phyloP scores from a whole-genome alignment of 2,329 filamentous ascomycete species.

The Phaeosphaeriaceae sp. region DNA sequence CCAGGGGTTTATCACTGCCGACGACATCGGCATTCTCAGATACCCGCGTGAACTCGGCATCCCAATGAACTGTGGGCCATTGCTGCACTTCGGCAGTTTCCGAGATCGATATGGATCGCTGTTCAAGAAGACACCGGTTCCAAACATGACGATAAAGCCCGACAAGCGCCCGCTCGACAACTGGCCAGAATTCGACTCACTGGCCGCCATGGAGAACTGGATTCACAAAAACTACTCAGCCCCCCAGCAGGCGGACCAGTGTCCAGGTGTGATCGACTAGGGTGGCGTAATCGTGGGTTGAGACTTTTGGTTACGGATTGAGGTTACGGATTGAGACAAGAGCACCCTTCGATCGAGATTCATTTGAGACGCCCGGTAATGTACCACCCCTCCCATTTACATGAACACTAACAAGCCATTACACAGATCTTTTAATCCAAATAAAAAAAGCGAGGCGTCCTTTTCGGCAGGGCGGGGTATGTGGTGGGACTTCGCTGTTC shows the following conservation, averaged over 20 bases:
- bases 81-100: slow-evolving; percentile 16
- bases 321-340: neutral
- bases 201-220: neutral
- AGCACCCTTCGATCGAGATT: neutral
- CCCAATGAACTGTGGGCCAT: neutral
- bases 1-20: slow-evolving; percentile 1
- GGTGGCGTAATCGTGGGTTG: too few species aligned
- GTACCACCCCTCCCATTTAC: neutral
- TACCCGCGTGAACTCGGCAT: slow-evolving; percentile 6
- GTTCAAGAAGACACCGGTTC: slow-evolving; percentile 4
- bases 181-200: neutral
- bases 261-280: too few species aligned
- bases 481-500: slow-evolving; percentile 17
- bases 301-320: too few species aligned
- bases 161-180: slow-evolving; percentile 2
- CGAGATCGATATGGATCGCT: neutral
- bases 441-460: slow-evolving; percentile 20
- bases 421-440: slow-evolving; percentile 1
- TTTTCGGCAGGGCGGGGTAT: slow-evolving; percentile 21
- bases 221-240: neutral
- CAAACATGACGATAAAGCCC: slow-evolving; percentile 1
- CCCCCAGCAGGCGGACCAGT: neutral
- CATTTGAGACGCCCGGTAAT: neutral
- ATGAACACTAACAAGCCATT: neutral
- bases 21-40: slow-evolving; percentile 15